phyloP scores from a whole-genome alignment of 495 filamentous ascomycete genomes.

The Viridothelium virens region DNA sequence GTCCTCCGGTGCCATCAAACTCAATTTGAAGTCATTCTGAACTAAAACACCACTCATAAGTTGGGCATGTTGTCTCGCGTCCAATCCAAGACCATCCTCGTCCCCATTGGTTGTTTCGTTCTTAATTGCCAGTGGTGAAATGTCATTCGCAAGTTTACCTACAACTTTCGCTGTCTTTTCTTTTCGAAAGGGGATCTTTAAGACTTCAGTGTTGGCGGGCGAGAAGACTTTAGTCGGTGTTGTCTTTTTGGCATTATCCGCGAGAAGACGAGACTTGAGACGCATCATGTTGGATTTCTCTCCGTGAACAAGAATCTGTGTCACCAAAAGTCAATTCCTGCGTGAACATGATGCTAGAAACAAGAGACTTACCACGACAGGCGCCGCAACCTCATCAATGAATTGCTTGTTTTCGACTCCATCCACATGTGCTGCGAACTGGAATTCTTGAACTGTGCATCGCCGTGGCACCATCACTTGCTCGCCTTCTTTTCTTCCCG shows the following conservation, averaged over 20 bases:
- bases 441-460: constrained; percentile 85
- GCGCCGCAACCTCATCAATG: constrained; percentile 83
- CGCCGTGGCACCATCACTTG: constrained; percentile 88
- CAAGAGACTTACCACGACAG: constrained; percentile 70
- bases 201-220: constrained; percentile 87
- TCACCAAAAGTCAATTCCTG: background rate
- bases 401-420: constrained; percentile 92
- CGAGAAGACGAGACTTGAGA: constrained; percentile 87
- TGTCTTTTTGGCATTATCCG: constrained; percentile 71
- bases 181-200: constrained; percentile 91
- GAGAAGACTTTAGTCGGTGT: constrained; percentile 83
- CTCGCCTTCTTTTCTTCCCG: constrained; percentile 47
- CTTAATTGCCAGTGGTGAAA: constrained; percentile 50
- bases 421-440: constrained; percentile 94
- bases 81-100: background rate
- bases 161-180: constrained; percentile 96
- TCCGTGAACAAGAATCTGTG: constrained; percentile 86
- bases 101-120: background rate
- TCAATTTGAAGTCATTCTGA: constrained; percentile 93
- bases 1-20: constrained; percentile 92
- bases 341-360: background rate
- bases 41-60: constrained; percentile 85
- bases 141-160: constrained; percentile 71
- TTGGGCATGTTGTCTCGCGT: constrained; percentile 30
- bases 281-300: constrained; percentile 98